These are phyloP conservation scores for Mycosphaerella arachidis DNA, from an alignment of 2,329 filamentous ascomycete genomes.

Conservation along the genomic window DNA sequence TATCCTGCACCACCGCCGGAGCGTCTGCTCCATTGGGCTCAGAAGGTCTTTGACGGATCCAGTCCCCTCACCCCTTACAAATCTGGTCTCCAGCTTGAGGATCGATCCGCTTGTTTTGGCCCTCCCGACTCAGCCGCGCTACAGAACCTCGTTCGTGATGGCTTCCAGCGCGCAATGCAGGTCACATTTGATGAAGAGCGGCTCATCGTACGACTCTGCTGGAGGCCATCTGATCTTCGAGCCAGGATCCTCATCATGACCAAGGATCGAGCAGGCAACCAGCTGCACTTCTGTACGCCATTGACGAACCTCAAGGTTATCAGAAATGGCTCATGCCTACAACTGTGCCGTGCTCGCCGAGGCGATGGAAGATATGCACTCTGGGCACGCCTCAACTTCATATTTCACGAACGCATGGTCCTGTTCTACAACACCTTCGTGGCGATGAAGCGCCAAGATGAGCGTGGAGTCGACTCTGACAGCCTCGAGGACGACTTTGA, in stretches of 20 bases:
- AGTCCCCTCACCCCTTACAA: slow-evolving; percentile 37
- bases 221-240: slow-evolving; percentile 48
- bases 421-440: slow-evolving; percentile 55
- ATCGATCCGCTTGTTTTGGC: slow-evolving; percentile 23
- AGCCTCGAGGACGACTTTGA: slow-evolving; percentile 45
- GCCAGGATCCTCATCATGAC: slow-evolving; percentile 52
- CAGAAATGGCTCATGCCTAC: slow-evolving; percentile 39
- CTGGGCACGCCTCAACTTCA: slow-evolving; percentile 54
- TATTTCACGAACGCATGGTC: slow-evolving; percentile 54
- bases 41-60: slow-evolving; percentile 41
- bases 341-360: slow-evolving; percentile 30
- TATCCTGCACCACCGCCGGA: slow-evolving; percentile 13
- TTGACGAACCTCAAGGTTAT: slow-evolving; percentile 45
- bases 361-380: slow-evolving; percentile 40
- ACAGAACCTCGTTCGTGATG: slow-evolving; percentile 29
- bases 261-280: slow-evolving; percentile 37
- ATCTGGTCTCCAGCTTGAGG: slow-evolving; percentile 16
- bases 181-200: slow-evolving; percentile 47
- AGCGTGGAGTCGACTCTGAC: slow-evolving; percentile 33
- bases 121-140: slow-evolving; percentile 18
- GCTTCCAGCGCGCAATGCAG: slow-evolving; percentile 40
- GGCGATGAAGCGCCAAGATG: slow-evolving; percentile 56
- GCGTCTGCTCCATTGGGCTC: slow-evolving; percentile 38
- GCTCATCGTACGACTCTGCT: slow-evolving; percentile 36
- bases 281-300: slow-evolving; percentile 47